A percentile compares a stretch with the other conserved stretches of the same genome.
Conservation (phyloP, 2,329 filamentous ascomycete species). For the Alternaria sp. region DNA sequence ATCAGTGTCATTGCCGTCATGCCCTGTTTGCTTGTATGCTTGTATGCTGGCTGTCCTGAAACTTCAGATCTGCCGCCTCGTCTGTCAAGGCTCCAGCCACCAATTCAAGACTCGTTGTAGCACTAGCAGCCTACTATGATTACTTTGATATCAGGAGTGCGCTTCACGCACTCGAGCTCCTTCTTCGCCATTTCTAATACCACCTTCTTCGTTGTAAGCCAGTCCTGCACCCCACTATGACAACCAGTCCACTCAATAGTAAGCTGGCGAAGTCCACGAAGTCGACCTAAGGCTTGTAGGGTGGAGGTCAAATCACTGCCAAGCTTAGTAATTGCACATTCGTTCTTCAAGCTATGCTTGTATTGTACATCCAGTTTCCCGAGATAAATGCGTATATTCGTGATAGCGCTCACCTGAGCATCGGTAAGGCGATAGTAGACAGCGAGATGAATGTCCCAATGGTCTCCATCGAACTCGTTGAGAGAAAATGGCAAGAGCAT, state of each 20-base stretch:
- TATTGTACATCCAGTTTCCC: conserved; percentile 1
- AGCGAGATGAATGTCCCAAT: conserved; percentile 12
- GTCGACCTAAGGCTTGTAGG: neutral
- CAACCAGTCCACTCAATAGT: conserved; percentile 4
- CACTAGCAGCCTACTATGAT: neutral
- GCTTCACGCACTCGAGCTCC: conserved; percentile 1
- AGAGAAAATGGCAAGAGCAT: neutral
- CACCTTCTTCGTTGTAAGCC: neutral
- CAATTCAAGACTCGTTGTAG: neutral
- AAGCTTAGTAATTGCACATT: neutral
- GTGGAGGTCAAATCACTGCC: neutral
- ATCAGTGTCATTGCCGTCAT: neutral
- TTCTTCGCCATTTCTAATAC: neutral
- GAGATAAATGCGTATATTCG: conserved; percentile 3
- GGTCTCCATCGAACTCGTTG: conserved; percentile 7
- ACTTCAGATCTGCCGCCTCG: neutral
- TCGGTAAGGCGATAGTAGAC: conserved; percentile 9
- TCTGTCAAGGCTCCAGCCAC: neutral
- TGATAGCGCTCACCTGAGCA: conserved; percentile 10
- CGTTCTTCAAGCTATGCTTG: neutral
- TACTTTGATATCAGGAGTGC: neutral
- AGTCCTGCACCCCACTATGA: neutral
- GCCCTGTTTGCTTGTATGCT: neutral
- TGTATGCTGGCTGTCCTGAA: neutral
- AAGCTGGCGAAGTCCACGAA: neutral